Conservation (phyloP, 2,329 filamentous ascomycete species). For the Fusarium sp. region DNA sequence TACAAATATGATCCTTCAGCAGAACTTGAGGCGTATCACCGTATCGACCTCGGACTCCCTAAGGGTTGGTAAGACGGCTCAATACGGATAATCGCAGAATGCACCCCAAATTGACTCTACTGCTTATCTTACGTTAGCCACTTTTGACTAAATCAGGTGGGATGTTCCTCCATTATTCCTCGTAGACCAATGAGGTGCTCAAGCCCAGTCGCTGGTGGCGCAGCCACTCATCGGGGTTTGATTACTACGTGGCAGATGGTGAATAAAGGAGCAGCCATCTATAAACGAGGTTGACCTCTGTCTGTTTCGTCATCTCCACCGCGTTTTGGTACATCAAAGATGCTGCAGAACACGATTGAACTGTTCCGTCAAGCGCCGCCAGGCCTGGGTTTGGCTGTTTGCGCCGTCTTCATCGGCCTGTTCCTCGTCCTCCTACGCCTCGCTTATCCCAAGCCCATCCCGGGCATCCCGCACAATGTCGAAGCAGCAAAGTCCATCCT, state of each 20-base stretch:
- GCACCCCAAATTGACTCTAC: not conserved
- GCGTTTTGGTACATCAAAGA: not conserved
- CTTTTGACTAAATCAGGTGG: not conserved
- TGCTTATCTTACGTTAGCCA: not conserved
- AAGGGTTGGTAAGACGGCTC: not conserved
- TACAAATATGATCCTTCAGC: not conserved
- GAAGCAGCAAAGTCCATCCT: conserved; percentile 23
- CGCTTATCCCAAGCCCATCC: conserved; percentile 27
- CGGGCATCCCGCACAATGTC: conserved; percentile 26
- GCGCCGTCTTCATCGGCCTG: not conserved
- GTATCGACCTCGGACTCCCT: not conserved
- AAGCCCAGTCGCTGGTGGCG: not conserved
- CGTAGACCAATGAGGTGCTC: not conserved
- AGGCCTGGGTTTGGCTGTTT: not conserved
- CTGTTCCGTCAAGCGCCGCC: not conserved
- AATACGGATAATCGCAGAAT: not conserved
- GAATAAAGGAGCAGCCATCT: not conserved
- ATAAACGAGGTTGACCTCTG: not conserved
- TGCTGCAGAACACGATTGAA: not conserved
- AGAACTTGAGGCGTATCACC: not conserved
- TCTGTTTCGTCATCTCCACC: not conserved
- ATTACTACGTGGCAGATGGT: not conserved
- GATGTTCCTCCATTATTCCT: not conserved
- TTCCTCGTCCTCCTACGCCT: not conserved
- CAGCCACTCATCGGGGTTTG: not conserved